Conservation (phyloP, 75 land plant genomes). For the Sequoiadendron giganteum region DNA sequence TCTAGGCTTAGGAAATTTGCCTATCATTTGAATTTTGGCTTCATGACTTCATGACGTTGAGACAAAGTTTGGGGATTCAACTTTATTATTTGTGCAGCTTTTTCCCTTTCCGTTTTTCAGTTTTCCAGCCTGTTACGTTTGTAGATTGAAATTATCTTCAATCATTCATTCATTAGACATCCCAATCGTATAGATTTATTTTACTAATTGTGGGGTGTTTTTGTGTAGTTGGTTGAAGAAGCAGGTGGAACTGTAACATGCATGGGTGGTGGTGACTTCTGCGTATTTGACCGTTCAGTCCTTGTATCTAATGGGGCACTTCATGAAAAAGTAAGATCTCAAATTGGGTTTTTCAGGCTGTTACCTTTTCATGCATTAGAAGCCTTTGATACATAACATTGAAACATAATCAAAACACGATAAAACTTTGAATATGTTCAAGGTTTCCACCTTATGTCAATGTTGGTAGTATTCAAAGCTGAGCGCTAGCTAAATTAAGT, state of each 20-base stretch:
- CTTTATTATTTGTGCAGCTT: background rate
- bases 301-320: constrained; percentile 90
- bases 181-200: background rate
- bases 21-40: background rate
- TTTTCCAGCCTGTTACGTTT: background rate
- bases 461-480: background rate
- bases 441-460: background rate
- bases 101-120: background rate
- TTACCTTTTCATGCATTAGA: background rate
- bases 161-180: background rate
- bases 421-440: background rate
- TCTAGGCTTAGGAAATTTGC: background rate
- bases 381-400: background rate
- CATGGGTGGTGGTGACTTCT: constrained; percentile 91
- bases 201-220: background rate
- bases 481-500: background rate
- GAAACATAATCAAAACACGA: background rate
- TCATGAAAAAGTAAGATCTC: constrained; percentile 63
- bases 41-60: background rate
- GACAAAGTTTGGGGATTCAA: background rate
- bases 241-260: constrained; percentile 93
- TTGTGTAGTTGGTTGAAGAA: constrained; percentile 90
- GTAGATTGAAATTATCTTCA: background rate
- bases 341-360: background rate
- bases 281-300: constrained; percentile 96